These are phyloP conservation scores for Hirsutella rhossiliensis DNA, from an alignment of 2,329 filamentous ascomycete species.

Conservation along the genomic window DNA sequence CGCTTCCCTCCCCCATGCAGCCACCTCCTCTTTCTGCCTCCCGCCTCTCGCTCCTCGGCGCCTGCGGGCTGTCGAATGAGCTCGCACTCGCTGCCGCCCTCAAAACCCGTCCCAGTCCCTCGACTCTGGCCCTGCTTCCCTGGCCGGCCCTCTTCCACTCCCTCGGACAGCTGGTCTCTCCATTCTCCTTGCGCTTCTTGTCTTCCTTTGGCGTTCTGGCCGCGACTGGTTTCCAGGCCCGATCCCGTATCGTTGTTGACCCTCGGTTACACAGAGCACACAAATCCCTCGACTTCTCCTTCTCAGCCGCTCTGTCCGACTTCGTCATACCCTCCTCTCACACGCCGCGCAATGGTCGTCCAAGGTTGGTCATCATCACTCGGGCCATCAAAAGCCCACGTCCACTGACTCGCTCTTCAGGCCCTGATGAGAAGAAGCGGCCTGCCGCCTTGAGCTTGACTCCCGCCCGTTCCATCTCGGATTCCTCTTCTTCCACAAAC, in stretches of 20 bases:
- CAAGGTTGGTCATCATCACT: slow-evolving; percentile 22
- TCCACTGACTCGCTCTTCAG: slow-evolving; percentile 5
- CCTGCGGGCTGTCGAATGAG: slow-evolving; percentile 23
- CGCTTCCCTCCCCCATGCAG: slow-evolving; percentile 1
- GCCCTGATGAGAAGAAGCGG: slow-evolving; percentile 41
- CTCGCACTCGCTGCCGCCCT: slow-evolving; percentile 18
- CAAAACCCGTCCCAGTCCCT: slow-evolving; percentile 39
- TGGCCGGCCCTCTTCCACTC: slow-evolving; percentile 2
- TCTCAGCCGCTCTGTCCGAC: not conserved
- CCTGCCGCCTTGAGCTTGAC: slow-evolving; percentile 43
- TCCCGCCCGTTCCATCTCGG: slow-evolving; percentile 33
- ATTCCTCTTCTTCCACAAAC: slow-evolving; percentile 38
- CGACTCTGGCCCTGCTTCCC: slow-evolving; percentile 18
- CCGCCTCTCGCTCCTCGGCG: slow-evolving; percentile 18
- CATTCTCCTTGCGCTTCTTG: not conserved
- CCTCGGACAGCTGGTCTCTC: not conserved
- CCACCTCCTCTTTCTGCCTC: slow-evolving; percentile 12
- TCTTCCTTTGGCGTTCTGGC: slow-evolving; percentile 12
- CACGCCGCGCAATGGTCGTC: slow-evolving; percentile 20
- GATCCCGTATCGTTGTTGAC: not conserved
- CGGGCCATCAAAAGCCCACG: not conserved
- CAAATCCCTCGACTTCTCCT: slow-evolving; percentile 2
- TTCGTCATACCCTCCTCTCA: not conserved
- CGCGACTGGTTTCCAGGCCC: slow-evolving; percentile 8
- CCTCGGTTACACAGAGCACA: not conserved